These are phyloP conservation scores for Ceratobasidium sp. DNA, from an alignment of 1,284 basidiomycete species.

Conservation along the genomic window DNA sequence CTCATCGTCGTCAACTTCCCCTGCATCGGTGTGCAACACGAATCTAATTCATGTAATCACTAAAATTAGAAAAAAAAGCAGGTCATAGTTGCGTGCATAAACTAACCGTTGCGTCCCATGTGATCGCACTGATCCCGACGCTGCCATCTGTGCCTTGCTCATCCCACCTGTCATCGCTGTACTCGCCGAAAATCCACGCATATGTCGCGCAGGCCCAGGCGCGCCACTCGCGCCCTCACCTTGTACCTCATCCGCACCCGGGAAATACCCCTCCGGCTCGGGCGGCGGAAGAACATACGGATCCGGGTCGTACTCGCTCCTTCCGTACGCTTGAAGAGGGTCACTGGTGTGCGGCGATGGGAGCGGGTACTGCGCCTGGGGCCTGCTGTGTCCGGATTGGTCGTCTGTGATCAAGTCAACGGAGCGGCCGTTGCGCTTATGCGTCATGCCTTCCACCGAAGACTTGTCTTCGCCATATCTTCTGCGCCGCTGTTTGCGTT, in stretches of 20 bases:
- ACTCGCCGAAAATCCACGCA: slow-evolving; percentile 52
- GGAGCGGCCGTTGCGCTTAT: slow-evolving; percentile 39
- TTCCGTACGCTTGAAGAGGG: slow-evolving; percentile 42
- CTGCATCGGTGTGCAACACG: slow-evolving; percentile 72
- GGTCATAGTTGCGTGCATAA: slow-evolving; percentile 49
- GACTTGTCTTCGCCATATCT: slow-evolving; percentile 1
- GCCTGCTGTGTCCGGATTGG: slow-evolving; percentile 24
- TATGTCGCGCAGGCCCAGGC: slow-evolving; percentile 42
- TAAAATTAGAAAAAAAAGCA: not conserved
- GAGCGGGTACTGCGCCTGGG: slow-evolving; percentile 15
- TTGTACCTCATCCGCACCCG: not conserved
- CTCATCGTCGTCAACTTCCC: slow-evolving; percentile 65
- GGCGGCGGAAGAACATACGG: slow-evolving; percentile 49
- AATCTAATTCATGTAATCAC: slow-evolving; percentile 52
- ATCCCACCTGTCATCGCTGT: slow-evolving; percentile 58
- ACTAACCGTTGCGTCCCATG: slow-evolving; percentile 56
- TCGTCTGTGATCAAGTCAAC: slow-evolving; percentile 30
- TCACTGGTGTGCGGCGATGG: slow-evolving; percentile 35
- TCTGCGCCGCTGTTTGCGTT: slow-evolving; percentile 46
- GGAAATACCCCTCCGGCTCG: slow-evolving; percentile 44
- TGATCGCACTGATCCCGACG: slow-evolving; percentile 52
- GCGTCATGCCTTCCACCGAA: slow-evolving; percentile 22
- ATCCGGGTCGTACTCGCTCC: slow-evolving; percentile 49
- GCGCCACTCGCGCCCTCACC: not conserved
- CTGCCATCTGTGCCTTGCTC: slow-evolving; percentile 34